Conservation (phyloP, 352 stramenopile genomes). For the Phytophthora meadii region DNA sequence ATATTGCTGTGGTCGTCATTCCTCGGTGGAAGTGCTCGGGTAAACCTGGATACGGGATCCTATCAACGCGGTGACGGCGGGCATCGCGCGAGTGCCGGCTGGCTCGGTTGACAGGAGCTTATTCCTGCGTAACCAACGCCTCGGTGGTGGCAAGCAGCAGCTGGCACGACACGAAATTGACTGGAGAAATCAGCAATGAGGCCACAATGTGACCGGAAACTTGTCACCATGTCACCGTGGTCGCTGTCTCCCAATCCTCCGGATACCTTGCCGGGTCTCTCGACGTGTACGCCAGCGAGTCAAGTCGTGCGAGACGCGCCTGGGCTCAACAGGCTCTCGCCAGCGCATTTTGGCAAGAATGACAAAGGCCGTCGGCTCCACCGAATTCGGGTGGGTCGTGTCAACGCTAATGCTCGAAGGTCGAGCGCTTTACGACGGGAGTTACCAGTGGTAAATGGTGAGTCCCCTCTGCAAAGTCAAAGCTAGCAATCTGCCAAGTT, state of each 20-base stretch:
- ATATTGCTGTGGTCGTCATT: constrained; percentile 19
- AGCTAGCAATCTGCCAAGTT: constrained; percentile 11
- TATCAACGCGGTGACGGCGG: constrained; percentile 8
- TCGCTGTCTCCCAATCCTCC: constrained; percentile 14
- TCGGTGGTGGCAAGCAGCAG: constrained; percentile 9
- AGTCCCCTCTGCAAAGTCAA: neutral
- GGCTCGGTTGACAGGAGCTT: constrained; percentile 9
- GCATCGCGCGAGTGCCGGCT: constrained; percentile 3
- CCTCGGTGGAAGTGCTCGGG: neutral
- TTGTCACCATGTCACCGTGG: constrained; percentile 22
- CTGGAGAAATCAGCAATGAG: constrained; percentile 29
- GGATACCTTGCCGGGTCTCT: constrained; percentile 25
- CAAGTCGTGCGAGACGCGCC: constrained; percentile 1
- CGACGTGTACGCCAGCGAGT: constrained; percentile 30
- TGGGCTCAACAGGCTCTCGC: constrained; percentile 10
- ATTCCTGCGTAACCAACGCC: constrained; percentile 2
- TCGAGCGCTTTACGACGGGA: no score
- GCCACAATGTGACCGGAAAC: constrained; percentile 7
- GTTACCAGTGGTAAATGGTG: neutral
- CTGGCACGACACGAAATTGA: constrained; percentile 21
- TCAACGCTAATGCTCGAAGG: no score
- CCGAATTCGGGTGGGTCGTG: neutral
- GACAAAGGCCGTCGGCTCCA: neutral
- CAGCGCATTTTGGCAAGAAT: neutral
- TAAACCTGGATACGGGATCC: neutral